Base-by-base conservation (phyloP, 108 stramenopile genomes). In the Fistulifera pelliculosa region DNA sequence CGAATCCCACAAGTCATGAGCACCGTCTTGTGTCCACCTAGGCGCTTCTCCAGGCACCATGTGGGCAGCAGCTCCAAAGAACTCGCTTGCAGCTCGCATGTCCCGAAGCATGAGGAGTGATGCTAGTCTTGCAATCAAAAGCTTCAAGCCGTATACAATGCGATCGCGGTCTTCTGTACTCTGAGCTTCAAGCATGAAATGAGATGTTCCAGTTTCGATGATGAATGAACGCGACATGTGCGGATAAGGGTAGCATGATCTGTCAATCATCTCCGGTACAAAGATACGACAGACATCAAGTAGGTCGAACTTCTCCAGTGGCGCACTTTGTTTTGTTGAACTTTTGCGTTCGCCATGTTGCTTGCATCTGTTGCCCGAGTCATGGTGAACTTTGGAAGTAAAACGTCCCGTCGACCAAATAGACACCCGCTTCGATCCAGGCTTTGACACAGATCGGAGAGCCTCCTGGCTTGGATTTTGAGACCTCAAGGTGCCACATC, bases 101-200 rank as follows among this genome's bases (percentile, higher is more conserved):
- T 76, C 75, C 13, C 75, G 66, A 50, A 75, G 62, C 64, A 80
- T 73, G 12, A 80, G 56, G 22, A 73, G 38, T 14, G 80, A 77
- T n/a, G 76, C 80, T 1, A 81, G 53, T n/a, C 76, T 58, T 16
- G 80, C 80, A 59, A 81, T 69, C 14, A 75, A 56, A 14, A 75
- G 45, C 51, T 76, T 74, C n/a, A 77, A 50, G 4, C 73, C 75
- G 45, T 72, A 57, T n/a, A 81, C 80, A 22, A 77, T 56, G 5
- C 63, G 62, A 25, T 56, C 70, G 2, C 76, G 47, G 35, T 81
- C 73, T 49, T 74, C 47, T 16, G 45, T 51, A 6, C 55, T 61
- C 40, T 57, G 61, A 5, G 80, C 62, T 60, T 81, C 80, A 38
- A 81, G 77, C 19, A 81, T 7, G 38, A 58, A 58, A 14, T 19